Evolutionary conservation across 2,329 filamentous ascomycete species (phyloP), one percentile per base, ranked within the genome.

Genomic region (Aspergillus sp.): DNA sequence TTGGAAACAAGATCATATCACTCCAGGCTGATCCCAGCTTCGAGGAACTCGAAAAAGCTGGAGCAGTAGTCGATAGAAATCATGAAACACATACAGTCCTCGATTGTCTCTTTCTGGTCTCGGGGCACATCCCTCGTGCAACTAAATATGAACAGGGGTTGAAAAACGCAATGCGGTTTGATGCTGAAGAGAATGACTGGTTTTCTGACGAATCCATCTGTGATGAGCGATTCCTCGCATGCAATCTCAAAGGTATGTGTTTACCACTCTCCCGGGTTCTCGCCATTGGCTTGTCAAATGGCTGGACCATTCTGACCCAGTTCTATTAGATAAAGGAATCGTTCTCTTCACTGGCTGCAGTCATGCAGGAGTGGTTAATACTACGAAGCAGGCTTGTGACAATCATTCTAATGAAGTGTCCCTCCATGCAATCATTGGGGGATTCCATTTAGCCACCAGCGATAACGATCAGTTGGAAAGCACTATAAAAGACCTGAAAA

Each of bases 341-440:
- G 72, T 80, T 2, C 64, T 79, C 19, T 77, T 80, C 55, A 78
- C 76, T 0, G 77, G 76, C 7, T 80, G 77, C 61, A 76, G 73
- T 52, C 76, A 80, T 47, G 74, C 76, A 0, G 76, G 77, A 0
- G 72, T 79, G 5, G 71, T 79, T 45, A 80, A 80, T 53, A 68
- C 72, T 2, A 62, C 69, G 1, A 68, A 65, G 36, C 70, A 78
- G 54, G 74, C 75, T 0, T 36, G 73, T 0, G 60, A 71, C 1
- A 60, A 74, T 2, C 53, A 64, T 1, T 63, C 60, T 1, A 57
- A 59, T 3, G 55, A 60, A 1, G 56, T 63, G 3, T 72, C 72
- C 1, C 58, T 79, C 2, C 69, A 78, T 53, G 74, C 73, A 2
- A 66, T 79, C 2, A 63, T 79, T 0, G 77, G 77, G 2, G 77